phyloP scores from a whole-genome alignment of 495 filamentous ascomycete genomes.

The Tirmania nivea region DNA sequence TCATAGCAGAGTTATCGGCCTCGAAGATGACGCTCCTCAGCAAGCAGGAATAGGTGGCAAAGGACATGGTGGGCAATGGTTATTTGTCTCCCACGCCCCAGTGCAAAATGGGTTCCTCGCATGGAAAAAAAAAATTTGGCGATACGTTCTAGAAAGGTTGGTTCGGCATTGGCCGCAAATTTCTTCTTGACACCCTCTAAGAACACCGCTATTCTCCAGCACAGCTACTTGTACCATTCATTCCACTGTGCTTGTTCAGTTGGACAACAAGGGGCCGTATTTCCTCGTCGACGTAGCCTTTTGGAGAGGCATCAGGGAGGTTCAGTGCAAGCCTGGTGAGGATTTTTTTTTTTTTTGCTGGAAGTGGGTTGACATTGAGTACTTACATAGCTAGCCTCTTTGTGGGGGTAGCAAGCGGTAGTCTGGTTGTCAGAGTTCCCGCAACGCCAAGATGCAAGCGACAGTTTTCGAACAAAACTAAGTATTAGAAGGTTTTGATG shows the following conservation, averaged over 20 bases:
- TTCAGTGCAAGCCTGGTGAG: slow-evolving; percentile 7
- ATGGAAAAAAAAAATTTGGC: not conserved
- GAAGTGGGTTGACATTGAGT: not conserved
- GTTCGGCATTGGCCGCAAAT: not conserved
- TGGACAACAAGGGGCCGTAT: slow-evolving; percentile 53
- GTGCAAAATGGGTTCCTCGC: slow-evolving; percentile 19
- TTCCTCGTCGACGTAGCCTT: slow-evolving; percentile 58
- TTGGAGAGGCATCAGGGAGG: slow-evolving; percentile 36
- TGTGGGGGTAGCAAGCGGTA: no score
- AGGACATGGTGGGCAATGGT: slow-evolving; percentile 58
- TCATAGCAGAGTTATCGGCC: not conserved
- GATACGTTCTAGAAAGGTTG: not conserved
- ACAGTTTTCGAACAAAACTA: no score
- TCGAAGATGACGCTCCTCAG: slow-evolving; percentile 5
- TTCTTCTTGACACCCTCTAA: slow-evolving; percentile 45
- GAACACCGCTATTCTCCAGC: slow-evolving; percentile 64
- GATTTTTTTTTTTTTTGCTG: not conserved
- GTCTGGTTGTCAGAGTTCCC: no score
- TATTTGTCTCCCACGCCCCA: slow-evolving; percentile 70
- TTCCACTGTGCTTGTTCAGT: slow-evolving; percentile 44
- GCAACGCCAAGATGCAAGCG: no score
- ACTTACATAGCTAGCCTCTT: no score
- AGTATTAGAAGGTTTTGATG: no score
- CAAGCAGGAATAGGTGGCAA: slow-evolving; percentile 49
- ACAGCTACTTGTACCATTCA: slow-evolving; percentile 83